A percentile compares a stretch with the other conserved stretches of the same genome.
phyloP scores from a whole-genome alignment of 2,329 filamentous ascomycete species.

The Aspergillus persii region DNA sequence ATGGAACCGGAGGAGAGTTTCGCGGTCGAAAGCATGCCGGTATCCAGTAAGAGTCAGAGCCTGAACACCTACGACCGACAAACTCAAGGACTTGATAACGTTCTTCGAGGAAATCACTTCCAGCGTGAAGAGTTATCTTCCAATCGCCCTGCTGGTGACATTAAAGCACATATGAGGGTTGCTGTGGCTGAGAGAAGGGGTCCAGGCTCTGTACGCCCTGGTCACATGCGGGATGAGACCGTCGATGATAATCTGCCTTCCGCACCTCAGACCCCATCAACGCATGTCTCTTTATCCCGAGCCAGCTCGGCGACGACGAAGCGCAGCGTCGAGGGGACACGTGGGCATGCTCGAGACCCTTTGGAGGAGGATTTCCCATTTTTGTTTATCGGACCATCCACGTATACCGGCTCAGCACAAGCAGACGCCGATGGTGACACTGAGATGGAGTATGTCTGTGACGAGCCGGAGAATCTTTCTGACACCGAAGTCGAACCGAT shows the following conservation, averaged over 20 bases:
- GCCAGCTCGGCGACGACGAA: conserved; percentile 32
- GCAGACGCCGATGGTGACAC: conserved; percentile 13
- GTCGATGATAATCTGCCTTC: conserved; percentile 16
- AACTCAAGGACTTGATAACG: conserved; percentile 49
- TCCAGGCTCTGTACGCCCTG: conserved; percentile 25
- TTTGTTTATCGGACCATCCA: conserved; percentile 70
- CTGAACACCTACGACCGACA: conserved; percentile 52
- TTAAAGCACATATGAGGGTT: conserved; percentile 14
- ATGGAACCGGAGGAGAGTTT: conserved; percentile 45
- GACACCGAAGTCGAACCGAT: conserved; percentile 34
- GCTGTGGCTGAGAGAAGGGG: conserved; percentile 24
- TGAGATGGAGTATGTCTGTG: conserved; percentile 5
- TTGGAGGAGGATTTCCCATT: conserved; percentile 65
- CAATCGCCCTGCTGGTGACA: conserved; percentile 7
- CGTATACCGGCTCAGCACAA: conserved; percentile 34
- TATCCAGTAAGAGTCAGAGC: conserved; percentile 20
- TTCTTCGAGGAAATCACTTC: conserved; percentile 54
- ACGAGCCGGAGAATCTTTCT: not conserved
- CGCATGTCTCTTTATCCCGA: conserved; percentile 27
- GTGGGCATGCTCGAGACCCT: conserved; percentile 63
- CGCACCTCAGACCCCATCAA: conserved; percentile 30
- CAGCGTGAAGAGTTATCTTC: conserved; percentile 8
- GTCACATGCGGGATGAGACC: conserved; percentile 14
- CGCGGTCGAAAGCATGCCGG: conserved; percentile 18
- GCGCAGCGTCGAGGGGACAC: conserved; percentile 46